phyloP scores from a whole-genome alignment of 257 asterid species.

The Ophiorrhiza pumila region DNA sequence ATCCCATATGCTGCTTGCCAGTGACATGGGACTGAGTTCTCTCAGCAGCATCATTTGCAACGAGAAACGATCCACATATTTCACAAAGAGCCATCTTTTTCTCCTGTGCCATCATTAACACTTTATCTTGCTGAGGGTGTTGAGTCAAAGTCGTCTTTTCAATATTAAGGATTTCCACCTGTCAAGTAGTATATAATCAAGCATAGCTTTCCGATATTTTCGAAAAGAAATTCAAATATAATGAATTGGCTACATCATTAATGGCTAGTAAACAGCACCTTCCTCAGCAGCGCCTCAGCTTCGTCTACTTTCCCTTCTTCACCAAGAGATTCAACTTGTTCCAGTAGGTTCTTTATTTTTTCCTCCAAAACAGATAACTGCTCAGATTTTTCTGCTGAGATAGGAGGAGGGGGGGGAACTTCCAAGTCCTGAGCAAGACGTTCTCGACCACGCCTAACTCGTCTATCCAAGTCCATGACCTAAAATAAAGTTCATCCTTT shows the following conservation, averaged over 20 bases:
- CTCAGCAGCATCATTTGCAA: constrained; percentile 96
- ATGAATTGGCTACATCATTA: constrained; percentile 1
- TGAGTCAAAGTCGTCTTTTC: constrained; percentile 79
- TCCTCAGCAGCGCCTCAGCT: constrained; percentile 99
- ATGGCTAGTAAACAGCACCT: constrained; percentile 42
- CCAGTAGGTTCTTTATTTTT: constrained; percentile 89
- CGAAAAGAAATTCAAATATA: not conserved
- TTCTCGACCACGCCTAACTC: constrained; percentile 96
- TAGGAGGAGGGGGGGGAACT: constrained; percentile 87
- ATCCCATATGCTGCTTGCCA: constrained; percentile 95
- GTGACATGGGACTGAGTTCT: constrained; percentile 97
- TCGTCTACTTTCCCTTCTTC: constrained; percentile 99
- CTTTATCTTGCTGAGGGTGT: constrained; percentile 70
- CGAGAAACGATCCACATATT: constrained; percentile 93
- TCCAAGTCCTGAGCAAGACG: constrained; percentile 94
- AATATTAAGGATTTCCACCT: constrained; percentile 86
- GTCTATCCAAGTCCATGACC: constrained; percentile 89
- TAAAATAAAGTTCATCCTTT: constrained; percentile 23
- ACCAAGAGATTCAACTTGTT: constrained; percentile 98
- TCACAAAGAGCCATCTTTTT: constrained; percentile 98
- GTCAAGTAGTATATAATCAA: constrained; percentile 13
- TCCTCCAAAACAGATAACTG: constrained; percentile 86
- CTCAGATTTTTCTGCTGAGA: constrained; percentile 89
- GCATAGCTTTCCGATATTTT: not conserved
- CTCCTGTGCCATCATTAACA: constrained; percentile 84